phyloP scores from a whole-genome alignment of 1,284 basidiomycete species.

The Cutaneotrichosporon sp. region DNA sequence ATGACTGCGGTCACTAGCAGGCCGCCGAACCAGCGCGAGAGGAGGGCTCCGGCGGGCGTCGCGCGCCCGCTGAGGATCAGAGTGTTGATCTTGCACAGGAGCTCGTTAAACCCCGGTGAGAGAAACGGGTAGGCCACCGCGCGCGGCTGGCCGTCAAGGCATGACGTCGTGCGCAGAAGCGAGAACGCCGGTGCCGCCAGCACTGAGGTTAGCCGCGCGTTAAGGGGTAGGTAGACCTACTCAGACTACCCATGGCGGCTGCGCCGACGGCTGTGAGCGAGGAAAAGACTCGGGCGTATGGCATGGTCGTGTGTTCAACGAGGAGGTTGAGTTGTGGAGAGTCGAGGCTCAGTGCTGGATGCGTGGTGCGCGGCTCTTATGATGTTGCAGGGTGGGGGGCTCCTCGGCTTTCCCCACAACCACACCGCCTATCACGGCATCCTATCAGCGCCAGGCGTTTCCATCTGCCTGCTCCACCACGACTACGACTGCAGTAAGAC shows the following conservation, averaged over 20 bases:
- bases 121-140: slow-evolving; percentile 1
- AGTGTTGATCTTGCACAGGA: slow-evolving; percentile 15
- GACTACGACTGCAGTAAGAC: no score
- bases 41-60: background rate
- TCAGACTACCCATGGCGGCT: background rate
- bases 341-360: no score
- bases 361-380: no score
- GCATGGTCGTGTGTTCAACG: no score
- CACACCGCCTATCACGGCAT: no score
- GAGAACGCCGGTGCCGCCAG: background rate
- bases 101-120: background rate
- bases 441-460: no score
- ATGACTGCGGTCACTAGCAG: slow-evolving; percentile 6
- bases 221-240: background rate
- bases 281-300: background rate
- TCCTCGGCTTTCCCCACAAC: no score
- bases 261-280: slow-evolving; percentile 4
- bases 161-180: slow-evolving; percentile 1
- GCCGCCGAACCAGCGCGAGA: slow-evolving; percentile 6
- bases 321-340: no score
- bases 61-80: background rate
- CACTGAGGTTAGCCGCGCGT: background rate
- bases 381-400: no score
- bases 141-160: slow-evolving; percentile 9
- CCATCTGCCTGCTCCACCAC: no score